These are phyloP conservation scores for Triadica sebifera DNA, from an alignment of 345 rosid species.

Conservation along the genomic window DNA sequence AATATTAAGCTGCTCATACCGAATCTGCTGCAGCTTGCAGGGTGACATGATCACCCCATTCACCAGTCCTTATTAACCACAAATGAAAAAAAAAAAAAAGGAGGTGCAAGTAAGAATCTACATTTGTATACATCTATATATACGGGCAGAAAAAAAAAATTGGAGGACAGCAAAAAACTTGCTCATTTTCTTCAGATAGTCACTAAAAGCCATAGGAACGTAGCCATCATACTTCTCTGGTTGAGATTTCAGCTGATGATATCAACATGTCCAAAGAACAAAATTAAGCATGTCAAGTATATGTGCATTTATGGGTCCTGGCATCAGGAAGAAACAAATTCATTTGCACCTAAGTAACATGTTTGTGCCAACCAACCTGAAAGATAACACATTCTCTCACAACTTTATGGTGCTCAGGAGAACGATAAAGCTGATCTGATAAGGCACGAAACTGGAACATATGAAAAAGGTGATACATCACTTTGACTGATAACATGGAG, in stretches of 20 bases:
- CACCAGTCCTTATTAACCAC: constrained; percentile 39
- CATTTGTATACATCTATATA: not conserved
- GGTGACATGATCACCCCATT: constrained; percentile 71
- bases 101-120: not conserved
- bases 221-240: constrained; percentile 49
- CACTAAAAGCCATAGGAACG: constrained; percentile 54
- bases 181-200: constrained; percentile 63
- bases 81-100: not conserved
- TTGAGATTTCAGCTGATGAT: constrained; percentile 43
- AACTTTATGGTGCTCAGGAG: constrained; percentile 65
- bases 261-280: constrained; percentile 6
- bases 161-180: constrained; percentile 28
- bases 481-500: not conserved
- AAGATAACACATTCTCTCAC: constrained; percentile 66
- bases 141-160: not conserved
- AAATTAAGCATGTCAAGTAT: not conserved
- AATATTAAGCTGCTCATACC: too few relatives aligned
- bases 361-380: constrained; percentile 48
- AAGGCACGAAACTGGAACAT: constrained; percentile 70
- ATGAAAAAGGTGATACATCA: constrained; percentile 19
- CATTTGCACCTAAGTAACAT: not conserved
- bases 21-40: too few relatives aligned
- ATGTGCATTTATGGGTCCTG: too few relatives aligned
- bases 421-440: constrained; percentile 85
- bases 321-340: not conserved